Base-by-base conservation (phyloP, 225 moss, liverwort and hornwort genomes). In the Straminergon stramineum region DNA sequence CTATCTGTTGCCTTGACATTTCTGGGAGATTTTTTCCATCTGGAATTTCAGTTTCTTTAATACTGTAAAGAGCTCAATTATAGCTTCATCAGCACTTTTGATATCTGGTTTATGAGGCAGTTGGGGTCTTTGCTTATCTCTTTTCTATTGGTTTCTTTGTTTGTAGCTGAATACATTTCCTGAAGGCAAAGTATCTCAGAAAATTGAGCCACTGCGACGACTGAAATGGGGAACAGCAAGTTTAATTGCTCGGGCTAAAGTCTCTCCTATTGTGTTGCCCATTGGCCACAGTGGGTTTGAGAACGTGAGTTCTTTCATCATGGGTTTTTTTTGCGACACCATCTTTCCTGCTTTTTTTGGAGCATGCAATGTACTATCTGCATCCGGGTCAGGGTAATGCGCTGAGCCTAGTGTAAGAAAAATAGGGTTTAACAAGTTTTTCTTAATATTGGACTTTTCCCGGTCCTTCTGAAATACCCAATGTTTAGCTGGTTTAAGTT, bases 171-270 rank as follows among this genome's bases (percentile, higher is more conserved):
- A 99, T 90, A 95, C 95, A 69, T 99, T 99, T 91, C 99, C 99
- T 32, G 96, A 99, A 93, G 97, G 99, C 57, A 96, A 96, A 90
- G 90, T 99, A 89, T 96, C 92, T 82, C 99, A 99, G 95, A 93
- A 96, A 89, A 90, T 73, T 79, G 90, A 82, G 65, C 96, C 97
- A 52, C 92, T 99, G 65, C 94, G 95, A 85, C 96, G 97, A 81
- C 89, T 99, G 61, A 99, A 99, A 93, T 99, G 99, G 99, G 99
- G 99, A 60, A 95, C 96, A 85, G 97, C 96, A 75, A 97, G 99
- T 91, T 94, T 99, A 81, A 96, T 99, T 86, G 95, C 96, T 89
- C 96, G 96, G 53, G 95, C 99, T 67, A 88, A 94, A 85, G 93
- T 96, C 79, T 95, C 95, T 53, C 96, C 99, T 39, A 95, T 99